Base-by-base conservation (phyloP, 2,329 filamentous ascomycete genomes). In the Colletotrichum agaves region DNA sequence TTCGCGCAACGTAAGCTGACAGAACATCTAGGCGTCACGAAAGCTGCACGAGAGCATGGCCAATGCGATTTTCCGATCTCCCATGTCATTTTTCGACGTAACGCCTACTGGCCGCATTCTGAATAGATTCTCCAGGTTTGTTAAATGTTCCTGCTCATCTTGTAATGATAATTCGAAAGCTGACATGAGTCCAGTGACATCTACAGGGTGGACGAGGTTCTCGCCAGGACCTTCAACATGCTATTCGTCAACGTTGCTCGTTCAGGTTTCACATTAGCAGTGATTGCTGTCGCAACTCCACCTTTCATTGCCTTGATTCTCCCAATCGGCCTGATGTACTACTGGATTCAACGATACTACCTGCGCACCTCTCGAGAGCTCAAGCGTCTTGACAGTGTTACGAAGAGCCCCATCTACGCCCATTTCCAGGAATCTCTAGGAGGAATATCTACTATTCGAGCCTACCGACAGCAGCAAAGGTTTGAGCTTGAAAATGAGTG, bases 71-170 rank as follows among this genome's bases (percentile, higher is more conserved):
- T 99, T 99, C 86, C 88, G 96, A 72, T 97, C 94, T 41, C 97
- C 96, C 61, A 99, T 99, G 96, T 96, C 90, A 73, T 99, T 99
- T 82, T 99, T 99, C 74, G 97, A 99, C 78, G 97, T 94, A 0
- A 99, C 96, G 2, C 96, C 96, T 3, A 91, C 94, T 70, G 96
- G 96, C n/a, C 90, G 97, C 64, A 98, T 99, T 74, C 84, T 99
- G 67, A 99, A 99, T 78, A 88, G 96, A 61, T 99, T 99, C 79
- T 98, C 95, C 15, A 97, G 91, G 90, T 92, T 79, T 71, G 88
- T 82, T 53, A 35, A 15, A 46, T 46, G 39, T 44, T 61, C 35
- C 47, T 27, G 27, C 6, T 23, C 43, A 39, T 46, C 21, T 46
- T 7, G 27, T 27, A 5, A 27, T 27, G 27, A 19, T 1, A 31